Conservation (phyloP, 305 asterid genomes). For the Solanum hybrid region DNA sequence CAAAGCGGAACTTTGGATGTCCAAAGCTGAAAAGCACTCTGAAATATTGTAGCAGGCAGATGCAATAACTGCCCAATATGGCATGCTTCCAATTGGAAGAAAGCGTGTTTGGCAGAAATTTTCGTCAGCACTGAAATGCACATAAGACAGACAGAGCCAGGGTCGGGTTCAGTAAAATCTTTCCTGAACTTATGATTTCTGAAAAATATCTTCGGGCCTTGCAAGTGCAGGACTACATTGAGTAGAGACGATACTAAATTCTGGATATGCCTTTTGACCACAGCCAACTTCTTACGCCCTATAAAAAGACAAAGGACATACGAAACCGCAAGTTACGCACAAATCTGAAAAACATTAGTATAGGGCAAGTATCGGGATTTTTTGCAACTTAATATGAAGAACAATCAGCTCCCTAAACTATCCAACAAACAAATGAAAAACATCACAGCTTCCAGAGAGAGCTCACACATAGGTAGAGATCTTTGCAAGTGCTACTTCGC, state of each 20-base stretch:
- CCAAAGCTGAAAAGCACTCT: conserved; percentile 47
- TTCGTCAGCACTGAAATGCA: conserved; percentile 59
- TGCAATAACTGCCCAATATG: conserved; percentile 57
- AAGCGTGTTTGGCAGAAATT: conserved; percentile 52
- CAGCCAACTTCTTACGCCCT: conserved; percentile 56
- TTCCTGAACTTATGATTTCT: conserved; percentile 20
- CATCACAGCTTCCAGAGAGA: neutral
- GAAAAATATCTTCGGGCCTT: conserved; percentile 54
- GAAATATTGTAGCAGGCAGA: conserved; percentile 71
- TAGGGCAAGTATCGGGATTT: neutral
- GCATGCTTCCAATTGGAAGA: conserved; percentile 49
- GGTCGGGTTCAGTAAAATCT: conserved; percentile 41
- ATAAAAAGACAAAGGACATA: conserved; percentile 17
- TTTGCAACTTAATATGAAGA: neutral
- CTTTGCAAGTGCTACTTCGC: neutral
- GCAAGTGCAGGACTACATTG: conserved; percentile 71
- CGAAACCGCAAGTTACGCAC: neutral
- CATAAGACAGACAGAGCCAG: conserved; percentile 72
- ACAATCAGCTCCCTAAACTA: neutral
- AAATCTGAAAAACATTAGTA: neutral
- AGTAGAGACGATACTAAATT: conserved; percentile 68
- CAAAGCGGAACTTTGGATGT: conserved; percentile 18
- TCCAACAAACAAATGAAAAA: neutral
- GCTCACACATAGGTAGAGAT: neutral
- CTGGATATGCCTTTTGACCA: conserved; percentile 53